Base-by-base conservation (phyloP, 768 basidiomycete genomes). In the Amylocystis lapponica region DNA sequence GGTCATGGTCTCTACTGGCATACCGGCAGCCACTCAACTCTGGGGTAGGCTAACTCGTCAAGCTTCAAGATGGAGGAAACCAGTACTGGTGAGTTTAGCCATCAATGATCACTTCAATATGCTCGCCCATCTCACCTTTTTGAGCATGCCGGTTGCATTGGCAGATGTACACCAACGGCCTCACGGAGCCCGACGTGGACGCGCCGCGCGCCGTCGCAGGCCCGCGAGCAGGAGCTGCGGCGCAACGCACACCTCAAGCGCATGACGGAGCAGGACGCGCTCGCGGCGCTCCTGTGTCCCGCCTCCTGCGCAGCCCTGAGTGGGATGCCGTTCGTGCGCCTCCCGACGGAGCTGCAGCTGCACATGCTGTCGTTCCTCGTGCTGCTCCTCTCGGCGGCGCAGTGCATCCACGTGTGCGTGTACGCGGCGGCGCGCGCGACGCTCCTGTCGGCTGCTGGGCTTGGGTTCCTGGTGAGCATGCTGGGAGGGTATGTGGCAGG, bases 261-360 rank as follows among this genome's bases (percentile, higher is more conserved):
- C 12, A 55, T 54, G 43, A 66, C 70, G 19, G 66, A 68, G 56
- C 52, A 45, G 12, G 72, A 81, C 33, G 76, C 82, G 0, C 51
- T 82, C 1, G 45, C 55, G 1, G 67, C 83, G 11, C 64, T 84
- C 33, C 64, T 65, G 22, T 74, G n/a, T n/a, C n/a, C n/a, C n/a
- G n/a, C n/a, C n/a, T n/a, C n/a, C n/a, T n/a, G n/a, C n/a, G n/a
- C 47, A 55, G 5, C 22, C 54, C 23, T 67, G n/a, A n/a, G n/a
- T n/a, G n/a, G n/a, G n/a, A n/a, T 66, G 46, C 58, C 65, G 6
- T 72, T 76, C 52, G 48, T 54, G 21, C 27, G 48, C 16, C 60
- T 85, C 11, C 83, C 83, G 3, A 59, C 58, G 8, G 83, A 85
- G 56, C 61, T 85, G 6, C 72, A 75, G 43, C 69, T 76, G 10